phyloP scores from a whole-genome alignment of 2,329 filamentous ascomycete genomes.

The Phialophora chinensis region DNA sequence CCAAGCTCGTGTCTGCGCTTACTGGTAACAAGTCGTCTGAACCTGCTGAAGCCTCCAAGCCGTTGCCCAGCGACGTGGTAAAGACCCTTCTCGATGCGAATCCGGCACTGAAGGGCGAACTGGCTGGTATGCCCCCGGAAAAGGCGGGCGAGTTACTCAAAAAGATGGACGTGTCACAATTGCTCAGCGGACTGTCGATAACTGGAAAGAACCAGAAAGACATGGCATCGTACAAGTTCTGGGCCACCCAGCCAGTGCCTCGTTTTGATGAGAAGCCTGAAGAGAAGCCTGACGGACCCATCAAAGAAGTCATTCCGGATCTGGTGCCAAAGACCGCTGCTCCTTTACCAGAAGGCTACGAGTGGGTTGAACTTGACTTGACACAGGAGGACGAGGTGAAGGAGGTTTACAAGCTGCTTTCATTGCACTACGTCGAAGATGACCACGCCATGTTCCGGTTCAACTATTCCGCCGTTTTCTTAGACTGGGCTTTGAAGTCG shows the following conservation, averaged over 20 bases:
- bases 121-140: slow-evolving; percentile 73
- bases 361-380: slow-evolving; percentile 92
- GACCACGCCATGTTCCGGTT: slow-evolving; percentile 97
- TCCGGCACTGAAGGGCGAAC: slow-evolving; percentile 71
- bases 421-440: slow-evolving; percentile 96
- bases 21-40: slow-evolving; percentile 29
- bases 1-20: slow-evolving; percentile 37
- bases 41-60: slow-evolving; percentile 33
- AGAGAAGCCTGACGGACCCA: slow-evolving; percentile 75
- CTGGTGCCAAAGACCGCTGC: slow-evolving; percentile 79
- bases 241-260: slow-evolving; percentile 94
- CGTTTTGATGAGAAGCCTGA: slow-evolving; percentile 70
- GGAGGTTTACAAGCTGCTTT: slow-evolving; percentile 89
- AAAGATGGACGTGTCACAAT: slow-evolving; percentile 55
- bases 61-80: slow-evolving; percentile 32
- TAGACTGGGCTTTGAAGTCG: slow-evolving; percentile 93
- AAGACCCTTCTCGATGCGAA: slow-evolving; percentile 54
- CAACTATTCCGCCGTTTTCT: slow-evolving; percentile 87
- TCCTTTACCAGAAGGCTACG: slow-evolving; percentile 79
- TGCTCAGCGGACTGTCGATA: slow-evolving; percentile 65
- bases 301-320: slow-evolving; percentile 78
- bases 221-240: slow-evolving; percentile 98
- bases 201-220: slow-evolving; percentile 91
- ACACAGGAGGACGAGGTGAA: slow-evolving; percentile 76
- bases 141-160: slow-evolving; percentile 58